Evolutionary conservation across 2,329 filamentous ascomycete genomes (phyloP).

Genomic region (Fusarium sp.): DNA sequence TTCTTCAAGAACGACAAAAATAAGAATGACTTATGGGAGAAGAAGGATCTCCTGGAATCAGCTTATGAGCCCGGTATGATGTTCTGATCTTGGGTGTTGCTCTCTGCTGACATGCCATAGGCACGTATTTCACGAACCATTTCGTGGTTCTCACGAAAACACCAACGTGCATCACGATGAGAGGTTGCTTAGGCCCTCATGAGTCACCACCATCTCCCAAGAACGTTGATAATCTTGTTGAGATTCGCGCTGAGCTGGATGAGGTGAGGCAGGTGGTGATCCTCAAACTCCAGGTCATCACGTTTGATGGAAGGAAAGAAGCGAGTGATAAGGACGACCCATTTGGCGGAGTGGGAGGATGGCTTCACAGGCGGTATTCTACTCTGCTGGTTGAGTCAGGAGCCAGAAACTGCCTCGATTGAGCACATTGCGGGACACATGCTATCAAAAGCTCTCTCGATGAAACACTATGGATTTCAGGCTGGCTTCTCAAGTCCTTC

Average conservation of each 20-base stretch:
- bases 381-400: conserved; percentile 33
- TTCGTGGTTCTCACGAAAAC: conserved; percentile 29
- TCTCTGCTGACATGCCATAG: background rate
- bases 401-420: conserved; percentile 30
- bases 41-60: conserved; percentile 21
- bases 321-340: conserved; percentile 29
- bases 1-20: conserved; percentile 17
- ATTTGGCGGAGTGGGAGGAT: conserved; percentile 31
- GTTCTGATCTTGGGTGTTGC: fast-evolving
- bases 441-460: background rate
- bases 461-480: background rate
- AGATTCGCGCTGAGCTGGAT: conserved; percentile 21
- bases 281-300: conserved; percentile 18
- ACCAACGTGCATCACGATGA: conserved; percentile 21
- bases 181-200: conserved; percentile 28
- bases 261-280: background rate
- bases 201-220: background rate
- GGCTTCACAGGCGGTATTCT: conserved; percentile 34
- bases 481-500: too few species aligned
- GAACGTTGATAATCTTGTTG: conserved; percentile 28
- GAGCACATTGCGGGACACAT: background rate
- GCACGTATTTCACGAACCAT: conserved; percentile 38
- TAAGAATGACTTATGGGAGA: conserved; percentile 32
- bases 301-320: conserved; percentile 28
- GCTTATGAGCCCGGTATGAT: conserved; percentile 36